phyloP scores from a whole-genome alignment of 192 early-diverging fungal genomes.

The Gigaspora rosea region DNA sequence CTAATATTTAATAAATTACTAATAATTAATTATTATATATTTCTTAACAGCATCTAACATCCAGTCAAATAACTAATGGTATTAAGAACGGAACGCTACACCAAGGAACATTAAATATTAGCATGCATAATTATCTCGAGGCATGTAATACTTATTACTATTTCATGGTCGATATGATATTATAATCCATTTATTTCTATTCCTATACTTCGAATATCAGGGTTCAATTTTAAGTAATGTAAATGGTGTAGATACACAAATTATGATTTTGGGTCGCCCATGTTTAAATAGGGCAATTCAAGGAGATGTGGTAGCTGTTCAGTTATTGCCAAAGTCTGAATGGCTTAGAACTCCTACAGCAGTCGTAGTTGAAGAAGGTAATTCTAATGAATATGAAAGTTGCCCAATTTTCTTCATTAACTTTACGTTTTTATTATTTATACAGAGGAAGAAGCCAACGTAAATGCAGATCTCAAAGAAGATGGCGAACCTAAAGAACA shows the following conservation, averaged over 20 bases:
- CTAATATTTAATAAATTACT: not conserved
- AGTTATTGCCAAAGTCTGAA: constrained; percentile 80
- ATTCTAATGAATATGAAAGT: constrained; percentile 64
- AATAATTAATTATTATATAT: constrained; percentile 8
- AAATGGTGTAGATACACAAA: constrained; percentile 70
- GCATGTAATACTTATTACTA: constrained; percentile 34
- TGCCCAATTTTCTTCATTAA: not conserved
- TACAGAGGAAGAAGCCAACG: constrained; percentile 38
- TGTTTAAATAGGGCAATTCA: constrained; percentile 90
- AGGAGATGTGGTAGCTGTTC: constrained; percentile 89
- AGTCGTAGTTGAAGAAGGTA: constrained; percentile 74
- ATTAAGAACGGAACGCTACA: constrained; percentile 77
- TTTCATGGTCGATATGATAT: not conserved
- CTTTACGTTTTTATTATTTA: constrained; percentile 9
- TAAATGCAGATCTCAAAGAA: constrained; percentile 51
- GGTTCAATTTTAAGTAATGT: constrained; percentile 74
- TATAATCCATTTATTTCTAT: not conserved
- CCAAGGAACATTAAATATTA: constrained; percentile 83
- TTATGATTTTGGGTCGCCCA: constrained; percentile 80
- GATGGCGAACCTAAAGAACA: constrained; percentile 65
- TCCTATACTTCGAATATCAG: constrained; percentile 35
- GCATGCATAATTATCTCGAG: constrained; percentile 86
- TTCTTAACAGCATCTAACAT: constrained; percentile 70
- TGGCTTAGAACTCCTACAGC: constrained; percentile 78
- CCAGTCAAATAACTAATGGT: constrained; percentile 79